Conservation (phyloP, 441 rosid genomes). For the Erodium trifolium region DNA sequence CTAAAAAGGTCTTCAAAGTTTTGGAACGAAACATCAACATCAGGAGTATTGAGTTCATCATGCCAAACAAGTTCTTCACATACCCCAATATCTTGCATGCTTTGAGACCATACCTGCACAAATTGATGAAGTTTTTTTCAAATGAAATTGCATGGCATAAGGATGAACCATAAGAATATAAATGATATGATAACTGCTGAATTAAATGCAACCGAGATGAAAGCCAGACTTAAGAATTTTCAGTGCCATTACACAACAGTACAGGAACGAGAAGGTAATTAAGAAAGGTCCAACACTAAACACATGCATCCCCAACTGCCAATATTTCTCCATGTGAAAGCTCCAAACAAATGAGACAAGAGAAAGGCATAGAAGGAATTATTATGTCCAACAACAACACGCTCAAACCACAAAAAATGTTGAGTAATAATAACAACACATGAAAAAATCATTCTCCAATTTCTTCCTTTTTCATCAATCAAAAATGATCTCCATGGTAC, state of each 20-base stretch:
- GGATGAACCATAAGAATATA: not conserved
- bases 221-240: not conserved
- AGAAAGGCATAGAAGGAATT: not conserved
- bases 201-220: not conserved
- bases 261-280: too few relatives aligned
- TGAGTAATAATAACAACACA: not conserved
- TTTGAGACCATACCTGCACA: conserved; percentile 68
- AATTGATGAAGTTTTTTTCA: conserved; percentile 2
- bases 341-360: not conserved
- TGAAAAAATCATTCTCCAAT: not conserved
- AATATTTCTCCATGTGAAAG: not conserved
- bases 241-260: not conserved
- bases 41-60: conserved; percentile 63
- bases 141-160: not conserved
- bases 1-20: conserved; percentile 76
- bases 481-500: not conserved
- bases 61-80: conserved; percentile 49
- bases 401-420: not conserved
- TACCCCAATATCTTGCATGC: conserved; percentile 74
- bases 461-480: not conserved
- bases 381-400: not conserved
- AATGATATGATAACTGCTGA: not conserved
- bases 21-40: conserved; percentile 60
- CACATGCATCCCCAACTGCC: not conserved
- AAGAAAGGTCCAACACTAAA: not conserved